phyloP scores from a whole-genome alignment of 192 early-diverging fungal species.

The Fimicolochytrium jonesii region DNA sequence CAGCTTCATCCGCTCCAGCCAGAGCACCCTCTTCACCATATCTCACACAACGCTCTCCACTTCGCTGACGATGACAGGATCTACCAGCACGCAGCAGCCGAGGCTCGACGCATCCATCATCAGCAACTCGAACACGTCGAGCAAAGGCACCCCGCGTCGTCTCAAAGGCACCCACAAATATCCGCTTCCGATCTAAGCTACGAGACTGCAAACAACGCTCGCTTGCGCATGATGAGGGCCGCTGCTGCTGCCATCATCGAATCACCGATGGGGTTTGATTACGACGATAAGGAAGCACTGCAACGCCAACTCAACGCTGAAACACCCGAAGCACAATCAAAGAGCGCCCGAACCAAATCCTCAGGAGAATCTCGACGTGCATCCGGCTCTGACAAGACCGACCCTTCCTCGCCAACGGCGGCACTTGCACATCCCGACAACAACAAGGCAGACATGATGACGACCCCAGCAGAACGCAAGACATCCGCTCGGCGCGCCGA shows the following conservation, averaged over 20 bases:
- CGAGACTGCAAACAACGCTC: background rate
- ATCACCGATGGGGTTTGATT: background rate
- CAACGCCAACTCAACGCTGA: too few species aligned
- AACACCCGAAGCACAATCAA: too few species aligned
- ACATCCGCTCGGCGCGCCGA: constrained; percentile 69
- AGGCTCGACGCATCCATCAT: background rate
- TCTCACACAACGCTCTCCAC: too few species aligned
- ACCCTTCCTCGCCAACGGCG: background rate
- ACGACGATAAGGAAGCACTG: background rate
- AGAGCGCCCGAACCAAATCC: too few species aligned
- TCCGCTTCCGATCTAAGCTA: background rate
- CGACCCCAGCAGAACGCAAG: constrained; percentile 10
- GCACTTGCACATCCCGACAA: background rate
- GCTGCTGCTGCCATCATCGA: too few species aligned
- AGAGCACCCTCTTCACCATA: too few species aligned
- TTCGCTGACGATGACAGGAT: background rate
- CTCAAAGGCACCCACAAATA: background rate
- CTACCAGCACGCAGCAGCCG: background rate
- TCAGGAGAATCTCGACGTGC: background rate
- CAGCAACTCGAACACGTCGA: background rate
- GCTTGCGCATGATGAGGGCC: background rate
- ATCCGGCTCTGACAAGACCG: background rate
- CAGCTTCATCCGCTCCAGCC: too few species aligned
- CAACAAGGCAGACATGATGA: background rate
- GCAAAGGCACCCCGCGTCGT: background rate